Conservation (phyloP, 108 stramenopile species). For the Cyclotella distinguenda region DNA sequence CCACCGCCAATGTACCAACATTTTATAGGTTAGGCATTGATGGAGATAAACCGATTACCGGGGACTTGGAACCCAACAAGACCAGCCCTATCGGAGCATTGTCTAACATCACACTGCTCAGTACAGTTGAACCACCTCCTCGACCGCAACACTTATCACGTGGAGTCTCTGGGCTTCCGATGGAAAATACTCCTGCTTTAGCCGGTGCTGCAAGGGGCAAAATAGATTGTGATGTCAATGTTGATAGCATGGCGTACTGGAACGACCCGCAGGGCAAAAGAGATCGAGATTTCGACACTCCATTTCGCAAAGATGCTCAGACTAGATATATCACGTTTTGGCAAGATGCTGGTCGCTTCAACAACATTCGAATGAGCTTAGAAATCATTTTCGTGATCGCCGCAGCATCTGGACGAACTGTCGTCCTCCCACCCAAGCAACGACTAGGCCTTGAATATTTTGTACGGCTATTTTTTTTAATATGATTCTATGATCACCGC, state of each 20-base stretch:
- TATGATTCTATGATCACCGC: background rate
- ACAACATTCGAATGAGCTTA: slow-evolving; percentile 83
- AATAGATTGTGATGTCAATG: slow-evolving; percentile 63
- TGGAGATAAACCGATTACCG: slow-evolving; percentile 48
- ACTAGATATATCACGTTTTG: slow-evolving; percentile 67
- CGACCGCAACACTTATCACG: slow-evolving; percentile 53
- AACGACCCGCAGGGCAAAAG: slow-evolving; percentile 69
- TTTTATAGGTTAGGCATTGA: slow-evolving; percentile 64
- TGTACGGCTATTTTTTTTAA: background rate
- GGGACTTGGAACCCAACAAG: slow-evolving; percentile 38
- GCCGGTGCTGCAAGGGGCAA: slow-evolving; percentile 64
- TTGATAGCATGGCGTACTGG: slow-evolving; percentile 77
- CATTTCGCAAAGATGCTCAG: slow-evolving; percentile 45
- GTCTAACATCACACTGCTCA: slow-evolving; percentile 27
- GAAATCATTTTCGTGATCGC: slow-evolving; percentile 83
- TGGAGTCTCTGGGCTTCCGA: slow-evolving; percentile 69
- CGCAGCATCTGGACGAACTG: slow-evolving; percentile 77
- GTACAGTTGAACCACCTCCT: slow-evolving; percentile 12
- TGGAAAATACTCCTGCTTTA: slow-evolving; percentile 74
- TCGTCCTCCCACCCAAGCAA: slow-evolving; percentile 82
- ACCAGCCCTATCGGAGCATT: slow-evolving; percentile 35
- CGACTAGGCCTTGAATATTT: slow-evolving; percentile 30
- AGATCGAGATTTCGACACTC: slow-evolving; percentile 59
- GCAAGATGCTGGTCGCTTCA: slow-evolving; percentile 78
- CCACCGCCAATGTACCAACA: no score